Conservation (phyloP, 139 green algal species). For the Raphidocelis subcapitata region DNA sequence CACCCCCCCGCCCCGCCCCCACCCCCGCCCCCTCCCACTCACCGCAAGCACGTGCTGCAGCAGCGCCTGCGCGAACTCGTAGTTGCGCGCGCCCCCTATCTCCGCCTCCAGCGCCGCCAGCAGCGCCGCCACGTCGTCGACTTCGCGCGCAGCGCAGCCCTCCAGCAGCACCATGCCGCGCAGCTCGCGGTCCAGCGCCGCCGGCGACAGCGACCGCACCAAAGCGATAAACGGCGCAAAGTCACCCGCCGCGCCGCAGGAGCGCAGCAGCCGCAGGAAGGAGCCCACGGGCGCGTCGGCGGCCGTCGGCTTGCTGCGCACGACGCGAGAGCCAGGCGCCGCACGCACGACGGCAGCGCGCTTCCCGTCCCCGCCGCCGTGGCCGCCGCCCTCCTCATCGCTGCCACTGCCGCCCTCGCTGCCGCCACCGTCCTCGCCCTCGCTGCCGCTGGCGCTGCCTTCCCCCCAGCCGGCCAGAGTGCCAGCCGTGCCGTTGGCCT, state of each 20-base stretch:
- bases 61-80: constrained; percentile 76
- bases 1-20: not conserved
- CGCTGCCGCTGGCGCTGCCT: not conserved
- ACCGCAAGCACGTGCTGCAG: constrained; percentile 35
- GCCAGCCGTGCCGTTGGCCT: no score
- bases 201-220: constrained; percentile 50
- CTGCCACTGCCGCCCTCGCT: no score
- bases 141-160: constrained; percentile 20
- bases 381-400: not conserved
- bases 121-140: constrained; percentile 59
- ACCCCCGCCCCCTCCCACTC: constrained; percentile 3
- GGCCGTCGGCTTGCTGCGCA: constrained; percentile 4
- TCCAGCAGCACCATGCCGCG: constrained; percentile 60
- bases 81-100: constrained; percentile 61
- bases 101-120: constrained; percentile 63
- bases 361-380: not conserved
- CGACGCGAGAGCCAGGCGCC: not conserved
- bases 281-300: not conserved
- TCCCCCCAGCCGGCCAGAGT: not conserved
- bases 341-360: not conserved
- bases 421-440: not conserved
- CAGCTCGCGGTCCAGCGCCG: constrained; percentile 72
- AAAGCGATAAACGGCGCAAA: constrained; percentile 50
- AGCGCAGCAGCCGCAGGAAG: constrained; percentile 49
- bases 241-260: constrained; percentile 21